Evolutionary conservation across 2,329 filamentous ascomycete species (phyloP).

Genomic region (Fusarium nodosum): DNA sequence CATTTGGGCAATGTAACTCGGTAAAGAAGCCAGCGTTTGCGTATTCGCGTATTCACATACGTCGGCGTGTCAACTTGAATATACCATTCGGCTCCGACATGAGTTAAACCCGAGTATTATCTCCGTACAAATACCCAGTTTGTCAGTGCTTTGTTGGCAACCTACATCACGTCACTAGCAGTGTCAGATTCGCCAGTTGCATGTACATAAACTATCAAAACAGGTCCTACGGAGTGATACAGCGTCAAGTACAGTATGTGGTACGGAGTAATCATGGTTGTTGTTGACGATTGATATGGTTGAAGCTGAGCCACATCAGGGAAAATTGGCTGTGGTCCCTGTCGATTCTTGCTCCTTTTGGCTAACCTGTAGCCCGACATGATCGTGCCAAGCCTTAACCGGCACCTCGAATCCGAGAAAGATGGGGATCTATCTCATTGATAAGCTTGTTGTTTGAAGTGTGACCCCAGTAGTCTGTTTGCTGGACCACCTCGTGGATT

Average conservation of each 20-base stretch:
- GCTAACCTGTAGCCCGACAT: neutral
- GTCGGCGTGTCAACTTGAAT: slow-evolving; percentile 3
- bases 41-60: neutral
- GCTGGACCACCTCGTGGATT: slow-evolving; percentile 21
- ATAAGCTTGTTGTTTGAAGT: slow-evolving; percentile 37
- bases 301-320: slow-evolving; percentile 23
- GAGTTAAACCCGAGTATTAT: slow-evolving; percentile 15
- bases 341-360: slow-evolving; percentile 24
- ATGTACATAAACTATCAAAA: neutral
- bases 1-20: neutral
- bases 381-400: slow-evolving; percentile 32
- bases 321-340: slow-evolving; percentile 29
- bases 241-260: slow-evolving; percentile 7
- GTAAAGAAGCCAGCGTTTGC: neutral
- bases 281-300: neutral
- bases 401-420: slow-evolving; percentile 36
- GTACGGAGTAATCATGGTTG: neutral
- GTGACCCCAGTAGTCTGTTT: slow-evolving; percentile 38
- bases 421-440: slow-evolving; percentile 16
- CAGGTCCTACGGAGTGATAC: neutral
- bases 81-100: slow-evolving; percentile 18
- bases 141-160: slow-evolving; percentile 13
- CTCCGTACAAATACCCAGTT: neutral
- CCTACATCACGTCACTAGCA: slow-evolving; percentile 8
- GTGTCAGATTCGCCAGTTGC: neutral